A percentile compares a stretch with the other conserved stretches of the same genome.
phyloP scores from a whole-genome alignment of 306 rosid genomes.

The Abrus pulchellus region DNA sequence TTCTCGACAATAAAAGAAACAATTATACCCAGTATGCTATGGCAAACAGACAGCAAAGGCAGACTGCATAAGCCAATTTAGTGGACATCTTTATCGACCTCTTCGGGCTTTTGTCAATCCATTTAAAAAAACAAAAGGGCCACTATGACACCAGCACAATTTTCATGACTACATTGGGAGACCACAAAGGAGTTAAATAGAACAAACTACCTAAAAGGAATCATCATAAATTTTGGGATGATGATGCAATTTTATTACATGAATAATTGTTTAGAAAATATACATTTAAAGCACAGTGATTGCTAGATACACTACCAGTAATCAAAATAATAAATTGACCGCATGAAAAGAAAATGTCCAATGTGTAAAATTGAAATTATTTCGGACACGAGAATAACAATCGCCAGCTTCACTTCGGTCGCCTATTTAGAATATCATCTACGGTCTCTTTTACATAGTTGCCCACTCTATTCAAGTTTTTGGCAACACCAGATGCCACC shows the following conservation, averaged over 20 bases:
- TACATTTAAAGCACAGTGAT: neutral
- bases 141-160: neutral
- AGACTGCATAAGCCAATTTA: neutral
- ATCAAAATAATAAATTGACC: conserved; percentile 33
- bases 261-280: conserved; percentile 10
- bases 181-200: neutral
- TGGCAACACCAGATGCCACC: conserved; percentile 84
- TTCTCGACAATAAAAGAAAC: too few species aligned
- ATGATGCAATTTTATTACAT: conserved; percentile 28
- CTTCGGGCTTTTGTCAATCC: neutral
- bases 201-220: neutral
- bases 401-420: conserved; percentile 64
- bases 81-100: neutral
- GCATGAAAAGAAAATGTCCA: conserved; percentile 39
- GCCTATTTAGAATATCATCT: conserved; percentile 74
- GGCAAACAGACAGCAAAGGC: too few species aligned
- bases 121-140: neutral
- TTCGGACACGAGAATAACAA: neutral
- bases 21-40: too few species aligned
- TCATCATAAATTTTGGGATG: conserved; percentile 4
- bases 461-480: conserved; percentile 79
- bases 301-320: conserved; percentile 21
- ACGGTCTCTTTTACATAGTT: conserved; percentile 68
- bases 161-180: conserved; percentile 9
- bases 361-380: conserved; percentile 23